Percentiles rank a stretch among this genome's conserved stretches.
Evolutionary conservation across 805 yeast species (phyloP).

Genomic region (Cyberlindnera maritima): DNA sequence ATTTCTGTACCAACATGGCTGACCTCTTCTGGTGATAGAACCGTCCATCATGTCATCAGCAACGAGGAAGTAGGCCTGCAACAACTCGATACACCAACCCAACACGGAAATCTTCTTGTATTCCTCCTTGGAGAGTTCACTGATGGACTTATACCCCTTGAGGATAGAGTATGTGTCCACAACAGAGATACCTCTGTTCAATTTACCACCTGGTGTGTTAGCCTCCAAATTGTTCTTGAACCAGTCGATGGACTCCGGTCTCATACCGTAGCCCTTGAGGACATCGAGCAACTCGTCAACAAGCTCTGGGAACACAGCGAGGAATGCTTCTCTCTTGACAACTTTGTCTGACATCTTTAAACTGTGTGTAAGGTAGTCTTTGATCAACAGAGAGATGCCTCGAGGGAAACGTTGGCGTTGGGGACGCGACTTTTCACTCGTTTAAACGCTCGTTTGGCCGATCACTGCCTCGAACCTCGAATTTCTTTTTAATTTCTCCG

Average conservation of each 20-base stretch:
- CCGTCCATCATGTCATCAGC: conserved; percentile 99
- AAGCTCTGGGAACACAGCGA: conserved; percentile 68
- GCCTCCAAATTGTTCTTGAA: conserved; percentile 67
- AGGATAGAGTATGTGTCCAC: conserved; percentile 87
- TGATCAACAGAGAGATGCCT: background rate
- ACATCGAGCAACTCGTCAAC: conserved; percentile 71
- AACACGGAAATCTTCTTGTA: conserved; percentile 82
- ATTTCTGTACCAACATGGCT: conserved; percentile 93
- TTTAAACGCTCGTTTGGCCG: background rate
- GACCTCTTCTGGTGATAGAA: conserved; percentile 96
- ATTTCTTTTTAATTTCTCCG: background rate
- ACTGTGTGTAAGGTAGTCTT: background rate
- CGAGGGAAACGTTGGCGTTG: background rate
- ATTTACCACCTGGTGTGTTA: conserved; percentile 95
- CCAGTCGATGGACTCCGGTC: conserved; percentile 85
- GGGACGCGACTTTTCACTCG: background rate
- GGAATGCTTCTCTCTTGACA: conserved; percentile 50
- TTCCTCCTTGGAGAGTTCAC: conserved; percentile 63
- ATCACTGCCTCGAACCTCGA: too few relatives aligned
- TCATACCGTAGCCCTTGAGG: conserved; percentile 70
- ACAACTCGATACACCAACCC: conserved; percentile 93
- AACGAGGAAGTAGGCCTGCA: conserved; percentile 95
- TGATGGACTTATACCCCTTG: conserved; percentile 54
- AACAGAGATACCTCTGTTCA: conserved; percentile 94
- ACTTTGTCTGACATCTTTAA: conserved; percentile 25